Evolutionary conservation across 192 early-diverging fungal species (phyloP).

Genomic region (Coemansia aciculifera): DNA sequence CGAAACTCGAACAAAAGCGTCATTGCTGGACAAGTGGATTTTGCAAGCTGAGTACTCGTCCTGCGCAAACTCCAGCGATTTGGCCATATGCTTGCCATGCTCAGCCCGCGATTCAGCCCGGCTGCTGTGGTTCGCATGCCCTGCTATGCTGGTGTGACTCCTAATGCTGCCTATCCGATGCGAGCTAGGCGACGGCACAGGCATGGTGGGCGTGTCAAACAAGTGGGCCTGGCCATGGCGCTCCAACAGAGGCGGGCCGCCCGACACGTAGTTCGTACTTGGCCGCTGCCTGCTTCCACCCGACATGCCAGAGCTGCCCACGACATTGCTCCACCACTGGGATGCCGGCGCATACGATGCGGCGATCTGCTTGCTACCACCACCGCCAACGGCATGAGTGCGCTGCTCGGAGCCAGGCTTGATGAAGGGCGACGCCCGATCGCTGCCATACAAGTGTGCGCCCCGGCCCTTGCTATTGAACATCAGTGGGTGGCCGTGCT

Average conservation of each 20-base stretch:
- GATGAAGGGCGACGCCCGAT: background rate
- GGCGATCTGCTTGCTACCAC: slow-evolving; percentile 15
- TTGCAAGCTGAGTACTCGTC: slow-evolving; percentile 43
- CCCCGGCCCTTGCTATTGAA: slow-evolving; percentile 23
- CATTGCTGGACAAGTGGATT: slow-evolving; percentile 41
- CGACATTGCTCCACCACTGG: slow-evolving; percentile 2
- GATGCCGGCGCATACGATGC: slow-evolving; percentile 28
- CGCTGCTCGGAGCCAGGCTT: background rate
- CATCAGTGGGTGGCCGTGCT: slow-evolving; percentile 15
- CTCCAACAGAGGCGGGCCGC: background rate
- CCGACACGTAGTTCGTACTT: background rate
- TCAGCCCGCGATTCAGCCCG: background rate
- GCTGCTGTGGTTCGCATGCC: background rate
- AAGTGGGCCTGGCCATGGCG: background rate
- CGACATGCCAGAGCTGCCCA: background rate
- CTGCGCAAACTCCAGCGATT: slow-evolving; percentile 28
- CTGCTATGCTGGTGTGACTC: background rate
- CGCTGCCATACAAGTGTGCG: slow-evolving; percentile 13
- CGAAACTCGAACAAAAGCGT: slow-evolving; percentile 39
- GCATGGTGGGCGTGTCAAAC: background rate
- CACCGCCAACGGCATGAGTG: background rate
- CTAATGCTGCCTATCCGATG: slow-evolving; percentile 4
- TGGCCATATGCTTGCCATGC: slow-evolving; percentile 8
- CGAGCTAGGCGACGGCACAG: slow-evolving; percentile 1
- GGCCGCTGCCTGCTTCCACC: background rate